Evolutionary conservation across 169 alveolate genomes (phyloP).

Genomic region (Cryptosporidium ubiquitum): DNA sequence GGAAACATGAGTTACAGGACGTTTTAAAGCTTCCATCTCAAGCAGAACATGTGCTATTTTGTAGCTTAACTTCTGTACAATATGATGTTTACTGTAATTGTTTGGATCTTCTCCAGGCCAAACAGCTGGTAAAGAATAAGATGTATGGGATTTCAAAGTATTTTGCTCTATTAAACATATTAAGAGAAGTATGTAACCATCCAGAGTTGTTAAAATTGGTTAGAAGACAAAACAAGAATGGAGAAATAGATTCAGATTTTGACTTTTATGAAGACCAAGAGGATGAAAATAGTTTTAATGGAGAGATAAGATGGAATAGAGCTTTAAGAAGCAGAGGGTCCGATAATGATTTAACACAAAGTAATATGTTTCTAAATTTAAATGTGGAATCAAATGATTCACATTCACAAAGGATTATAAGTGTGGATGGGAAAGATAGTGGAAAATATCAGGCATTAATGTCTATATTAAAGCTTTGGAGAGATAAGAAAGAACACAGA

Average conservation of each 20-base stretch:
- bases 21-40: slow-evolving; percentile 77
- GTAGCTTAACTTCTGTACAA: slow-evolving; percentile 79
- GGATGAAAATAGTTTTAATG: background rate
- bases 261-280: slow-evolving; percentile 25
- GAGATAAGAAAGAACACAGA: slow-evolving; percentile 38
- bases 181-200: slow-evolving; percentile 82
- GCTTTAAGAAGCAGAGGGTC: background rate
- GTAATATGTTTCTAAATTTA: background rate
- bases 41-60: slow-evolving; percentile 80
- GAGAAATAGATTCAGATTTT: background rate
- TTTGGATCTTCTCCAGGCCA: slow-evolving; percentile 51
- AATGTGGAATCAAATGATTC: too few species aligned
- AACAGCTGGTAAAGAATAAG: slow-evolving; percentile 45
- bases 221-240: slow-evolving; percentile 16
- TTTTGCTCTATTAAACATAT: slow-evolving; percentile 71
- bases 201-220: slow-evolving; percentile 80
- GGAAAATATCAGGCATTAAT: slow-evolving; percentile 66
- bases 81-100: slow-evolving; percentile 77
- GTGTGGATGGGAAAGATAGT: slow-evolving; percentile 44
- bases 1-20: slow-evolving; percentile 55
- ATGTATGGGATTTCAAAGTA: slow-evolving; percentile 44
- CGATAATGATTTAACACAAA: background rate
- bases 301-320: background rate
- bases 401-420: background rate
- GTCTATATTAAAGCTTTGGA: slow-evolving; percentile 60